Evolutionary conservation across 1,284 basidiomycete species (phyloP), one percentile per base, ranked within the genome.

Genomic region (Ceratobasidium sp.): DNA sequence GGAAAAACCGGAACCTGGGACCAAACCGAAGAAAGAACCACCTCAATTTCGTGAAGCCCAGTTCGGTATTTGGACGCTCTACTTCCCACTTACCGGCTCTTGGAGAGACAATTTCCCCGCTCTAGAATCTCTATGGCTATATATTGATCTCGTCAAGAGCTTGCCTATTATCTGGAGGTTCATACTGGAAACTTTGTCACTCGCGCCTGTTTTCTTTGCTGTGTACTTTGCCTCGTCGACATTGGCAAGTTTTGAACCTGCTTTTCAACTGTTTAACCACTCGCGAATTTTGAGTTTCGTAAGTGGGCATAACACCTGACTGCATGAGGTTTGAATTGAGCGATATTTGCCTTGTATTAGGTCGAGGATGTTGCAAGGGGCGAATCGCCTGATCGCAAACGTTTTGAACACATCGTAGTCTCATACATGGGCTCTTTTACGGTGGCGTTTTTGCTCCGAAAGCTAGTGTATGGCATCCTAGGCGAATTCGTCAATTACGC

Each of bases 21-120:
- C 41, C 24, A 34, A 63, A 14, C 24, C 59, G 19, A 61, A 22
- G 2, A 53, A 62, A 19, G 31, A 43, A 2, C 22, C 59, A 34
- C 59, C 16, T 24, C 34, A 49, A 31, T 73, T 63, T 43, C 69
- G 69, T 31, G 69, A 72, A 34, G 46, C 41, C 31, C 56, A 51
- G 31, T 46, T 61, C 4, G 69, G 69, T 16, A n/a, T 72, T 27
- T 72, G 69, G 69, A 61, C 69, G n/a, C 56, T 72, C 14, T 72
- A 72, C 29, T 72, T 49, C 19, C 69, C 69, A 16, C 37, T 72
- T 19, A 72, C 69, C 29, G 41, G 51, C 29, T 72, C 69, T 6
- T 72, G 69, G 69, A 72, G 69, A 29, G 46, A 62, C 24, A 62
- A 61, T 51, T 61, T 72, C 13, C 69, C 69, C 24, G 69, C 69